Evolutionary conservation across 129 eudicot species (phyloP).

Genomic region (Chrysanthemum makinoi): DNA sequence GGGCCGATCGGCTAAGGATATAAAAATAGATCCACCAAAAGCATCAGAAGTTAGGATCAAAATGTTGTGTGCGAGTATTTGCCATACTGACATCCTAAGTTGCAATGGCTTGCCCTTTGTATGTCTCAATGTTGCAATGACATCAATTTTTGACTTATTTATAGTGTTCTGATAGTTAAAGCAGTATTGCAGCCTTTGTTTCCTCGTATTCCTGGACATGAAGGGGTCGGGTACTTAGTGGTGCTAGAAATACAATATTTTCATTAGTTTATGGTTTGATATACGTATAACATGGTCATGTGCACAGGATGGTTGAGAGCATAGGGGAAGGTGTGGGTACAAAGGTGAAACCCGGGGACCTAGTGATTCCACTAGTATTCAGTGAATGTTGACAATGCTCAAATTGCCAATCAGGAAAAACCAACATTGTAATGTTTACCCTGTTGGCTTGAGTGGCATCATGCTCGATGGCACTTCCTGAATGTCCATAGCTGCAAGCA

Average conservation of each 20-base stretch:
- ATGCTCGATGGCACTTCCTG: conserved; percentile 56
- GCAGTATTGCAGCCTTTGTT: conserved; percentile 42
- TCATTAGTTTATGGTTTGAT: background rate
- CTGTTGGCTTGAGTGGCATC: conserved; percentile 32
- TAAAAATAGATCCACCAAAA: conserved; percentile 56
- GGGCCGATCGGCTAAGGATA: conserved; percentile 43
- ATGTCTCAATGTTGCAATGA: background rate
- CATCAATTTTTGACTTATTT: background rate
- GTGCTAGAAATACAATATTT: too few relatives aligned
- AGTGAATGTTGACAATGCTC: conserved; percentile 58
- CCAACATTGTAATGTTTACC: conserved; percentile 43
- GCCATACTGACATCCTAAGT: background rate
- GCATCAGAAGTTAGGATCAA: conserved; percentile 49
- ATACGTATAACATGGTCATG: background rate
- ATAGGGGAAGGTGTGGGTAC: conserved; percentile 41
- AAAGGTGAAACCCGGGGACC: conserved; percentile 40
- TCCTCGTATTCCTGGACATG: conserved; percentile 61
- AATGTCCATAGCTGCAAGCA: conserved; percentile 37
- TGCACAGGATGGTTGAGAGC: conserved; percentile 49
- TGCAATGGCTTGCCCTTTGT: conserved; percentile 44
- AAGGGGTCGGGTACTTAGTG: conserved; percentile 54
- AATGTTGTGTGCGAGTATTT: conserved; percentile 35
- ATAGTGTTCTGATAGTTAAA: background rate
- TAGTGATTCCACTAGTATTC: conserved; percentile 51
- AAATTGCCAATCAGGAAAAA: conserved; percentile 45